Evolutionary conservation across 495 filamentous ascomycete species (phyloP), one percentile per base, ranked within the genome.

Genomic region (Talaromyces stipitatus): DNA sequence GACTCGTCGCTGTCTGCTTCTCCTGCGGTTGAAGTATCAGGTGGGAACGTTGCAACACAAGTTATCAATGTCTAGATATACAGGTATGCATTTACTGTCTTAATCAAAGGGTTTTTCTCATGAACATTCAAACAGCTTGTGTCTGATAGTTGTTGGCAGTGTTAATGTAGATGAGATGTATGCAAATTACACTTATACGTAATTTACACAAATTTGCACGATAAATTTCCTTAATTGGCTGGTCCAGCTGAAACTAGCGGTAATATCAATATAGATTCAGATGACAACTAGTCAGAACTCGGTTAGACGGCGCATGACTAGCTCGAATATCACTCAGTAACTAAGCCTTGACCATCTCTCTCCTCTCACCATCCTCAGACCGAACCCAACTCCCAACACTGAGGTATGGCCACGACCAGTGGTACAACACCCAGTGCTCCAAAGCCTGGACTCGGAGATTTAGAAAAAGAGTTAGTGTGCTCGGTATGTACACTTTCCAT

Each of bases 391-490:
- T 22, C 29, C 11, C 51, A 2, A 38, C 20, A 12, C 18, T 23
- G 48, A 55, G 54, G 38, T 12, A 55, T 55, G 54, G 54, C 54
- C 54, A 55, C 54, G 20, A 46, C 12, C 54, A 47, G 43, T 47
- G 51, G 30, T 24, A 30, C 28, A 24, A 29, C 36, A 16, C 30
- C 51, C 51, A 45, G 54, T 45, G 54, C 54, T 55, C 36, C 54
- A 18, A 55, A 58, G 48, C 66, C 71, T 58, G 70, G 70, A 16
- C 54, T 74, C 55, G 67, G 68, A 43, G 89, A 89, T 64, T 75
- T 96, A 51, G 92, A 95, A 72, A 90, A 86, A 65, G 91, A 97
- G 78, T 73, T 97, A 71, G 90, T 85, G 1, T 97, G 92, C 71
- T 95, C 92, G 61, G 91, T 97, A 80, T 72, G 87, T 78, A 50